A percentile compares a stretch with the other conserved stretches of the same genome.
phyloP scores from a whole-genome alignment of 2,329 filamentous ascomycete genomes.

The Phialophora tarda region DNA sequence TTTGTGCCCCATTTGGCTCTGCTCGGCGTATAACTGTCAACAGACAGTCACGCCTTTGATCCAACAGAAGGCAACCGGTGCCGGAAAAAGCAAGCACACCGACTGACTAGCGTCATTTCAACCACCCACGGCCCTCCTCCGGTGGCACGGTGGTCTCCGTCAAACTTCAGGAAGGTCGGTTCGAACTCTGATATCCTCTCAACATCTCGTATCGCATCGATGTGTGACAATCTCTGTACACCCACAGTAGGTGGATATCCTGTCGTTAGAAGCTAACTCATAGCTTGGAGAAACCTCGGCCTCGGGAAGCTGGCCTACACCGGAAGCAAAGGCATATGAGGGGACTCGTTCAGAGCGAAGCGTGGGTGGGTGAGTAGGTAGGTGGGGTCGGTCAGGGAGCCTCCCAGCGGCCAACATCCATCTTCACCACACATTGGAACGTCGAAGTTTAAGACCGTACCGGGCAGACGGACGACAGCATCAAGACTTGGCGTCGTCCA shows the following conservation, averaged over 20 bases:
- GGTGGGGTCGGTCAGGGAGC: no score
- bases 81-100: not conserved
- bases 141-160: not conserved
- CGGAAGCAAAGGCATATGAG: not conserved
- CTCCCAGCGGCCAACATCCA: not conserved
- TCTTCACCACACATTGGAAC: no score
- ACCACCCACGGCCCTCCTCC: not conserved
- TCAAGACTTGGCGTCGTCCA: no score
- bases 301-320: not conserved
- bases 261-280: not conserved
- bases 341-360: no score
- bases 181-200: not conserved
- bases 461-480: no score
- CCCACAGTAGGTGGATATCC: not conserved
- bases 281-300: not conserved
- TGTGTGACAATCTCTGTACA: not conserved
- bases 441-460: no score
- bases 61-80: not conserved
- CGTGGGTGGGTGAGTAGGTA: no score
- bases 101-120: not conserved
- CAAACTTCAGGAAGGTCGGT: not conserved
- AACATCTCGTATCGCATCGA: not conserved
- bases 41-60: not conserved
- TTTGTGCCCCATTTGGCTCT: not conserved
- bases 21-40: not conserved